phyloP scores from a whole-genome alignment of 1,284 basidiomycete species.

The Trichosporon sp. region DNA sequence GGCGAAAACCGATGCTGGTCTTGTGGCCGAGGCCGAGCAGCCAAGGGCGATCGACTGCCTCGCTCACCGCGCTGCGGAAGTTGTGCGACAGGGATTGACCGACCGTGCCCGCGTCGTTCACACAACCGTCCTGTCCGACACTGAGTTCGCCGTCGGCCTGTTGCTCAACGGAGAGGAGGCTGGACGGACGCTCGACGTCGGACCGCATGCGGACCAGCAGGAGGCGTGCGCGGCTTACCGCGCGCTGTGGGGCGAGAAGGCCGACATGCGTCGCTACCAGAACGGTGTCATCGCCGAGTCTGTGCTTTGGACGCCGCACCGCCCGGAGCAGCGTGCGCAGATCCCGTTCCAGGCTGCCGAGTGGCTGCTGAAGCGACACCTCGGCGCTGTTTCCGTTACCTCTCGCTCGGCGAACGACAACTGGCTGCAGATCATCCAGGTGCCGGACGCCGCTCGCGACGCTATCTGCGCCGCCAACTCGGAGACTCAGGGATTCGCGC shows the following conservation, averaged over 20 bases:
- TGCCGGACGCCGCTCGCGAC: conserved; percentile 63
- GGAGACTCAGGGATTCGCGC: conserved; percentile 68
- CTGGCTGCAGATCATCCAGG: conserved; percentile 63
- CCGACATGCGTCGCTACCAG: conserved; percentile 95
- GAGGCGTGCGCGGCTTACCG: conserved; percentile 66
- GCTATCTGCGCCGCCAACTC: conserved; percentile 57
- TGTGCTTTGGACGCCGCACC: conserved; percentile 76
- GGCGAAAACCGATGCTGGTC: conserved; percentile 10
- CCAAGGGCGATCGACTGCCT: conserved; percentile 66
- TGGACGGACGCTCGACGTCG: conserved; percentile 82
- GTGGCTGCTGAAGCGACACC: conserved; percentile 75
- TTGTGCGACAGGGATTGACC: conserved; percentile 70
- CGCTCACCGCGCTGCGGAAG: conserved; percentile 62
- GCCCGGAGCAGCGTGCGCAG: conserved; percentile 72
- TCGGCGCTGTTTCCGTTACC: conserved; percentile 65
- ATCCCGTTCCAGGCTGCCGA: conserved; percentile 75
- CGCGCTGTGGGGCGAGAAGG: conserved; percentile 86
- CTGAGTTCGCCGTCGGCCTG: conserved; percentile 67
- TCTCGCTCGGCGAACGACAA: conserved; percentile 61
- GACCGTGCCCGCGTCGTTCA: conserved; percentile 67
- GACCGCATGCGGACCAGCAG: conserved; percentile 67
- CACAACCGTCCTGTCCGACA: conserved; percentile 56
- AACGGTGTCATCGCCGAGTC: conserved; percentile 91
- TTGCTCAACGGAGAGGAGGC: conserved; percentile 71
- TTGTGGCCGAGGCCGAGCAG: conserved; percentile 58